Evolutionary conservation across 2,329 filamentous ascomycete genomes (phyloP), one percentile per base, ranked within the genome.

Genomic region (Xylariaceae sp.): DNA sequence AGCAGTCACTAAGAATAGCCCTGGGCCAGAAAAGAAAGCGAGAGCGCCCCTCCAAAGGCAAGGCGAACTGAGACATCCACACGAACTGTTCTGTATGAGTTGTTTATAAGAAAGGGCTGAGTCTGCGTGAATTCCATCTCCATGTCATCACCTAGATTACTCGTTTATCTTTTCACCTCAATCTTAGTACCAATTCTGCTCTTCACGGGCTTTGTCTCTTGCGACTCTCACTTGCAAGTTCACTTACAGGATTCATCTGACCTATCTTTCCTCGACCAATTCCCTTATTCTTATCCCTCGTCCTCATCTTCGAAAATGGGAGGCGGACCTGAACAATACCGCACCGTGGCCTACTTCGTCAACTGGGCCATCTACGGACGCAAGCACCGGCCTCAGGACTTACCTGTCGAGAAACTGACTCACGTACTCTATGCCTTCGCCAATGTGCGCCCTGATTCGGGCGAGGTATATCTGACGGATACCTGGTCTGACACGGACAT

Each of bases 361-460:
- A 89, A 90, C 74, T 90, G 87, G 90, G 90, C 89, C 64, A 93
- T 96, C 66, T 97, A 97, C 73, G 90, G 80, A 45, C 86, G 92
- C 57, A 88, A 93, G 68, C 88, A 94, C 72, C 82, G 86, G n/a
- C 92, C 92, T 0, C 88, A 95, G 70, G 86, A 96, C 71, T 82
- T 97, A 4, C 89, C 90, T 0, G 85, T 82, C 2, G 83, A 92
- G 57, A 88, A 90, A 58, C 82, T 97, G 48, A 97, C 92, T 0
- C 93, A 97, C 70, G 76, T 97, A 3, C 84, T 97, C 13, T 97
- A 97, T 66, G 80, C 92, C 13, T 97, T 97, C 75, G 93, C 90
- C 70, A 95, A 97, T 72, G 84, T 96, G 60, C 82, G 84, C 3
- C 80, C 86, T 2, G 89, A 93, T 2, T 85, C 82, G 37, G 93